phyloP scores from a whole-genome alignment of 164 flowering plant genomes.

The Nelumbo lutea region DNA sequence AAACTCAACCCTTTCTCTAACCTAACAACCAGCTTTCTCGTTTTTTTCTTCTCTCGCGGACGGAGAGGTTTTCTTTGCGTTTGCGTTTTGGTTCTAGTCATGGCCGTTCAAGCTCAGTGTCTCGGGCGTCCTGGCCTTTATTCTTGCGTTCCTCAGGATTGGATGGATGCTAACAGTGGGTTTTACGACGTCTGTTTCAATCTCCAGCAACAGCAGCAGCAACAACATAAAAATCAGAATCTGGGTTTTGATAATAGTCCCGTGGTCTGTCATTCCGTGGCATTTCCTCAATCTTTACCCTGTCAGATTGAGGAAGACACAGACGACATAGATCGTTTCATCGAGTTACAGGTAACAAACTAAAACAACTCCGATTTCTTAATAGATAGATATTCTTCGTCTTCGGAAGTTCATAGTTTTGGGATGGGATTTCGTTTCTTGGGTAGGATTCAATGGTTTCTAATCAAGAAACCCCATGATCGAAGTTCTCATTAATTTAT shows the following conservation, averaged over 20 bases:
- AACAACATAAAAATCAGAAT: slow-evolving; percentile 1
- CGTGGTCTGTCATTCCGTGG: slow-evolving; percentile 17
- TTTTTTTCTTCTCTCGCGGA: too few relatives aligned
- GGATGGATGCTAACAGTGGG: slow-evolving; percentile 12
- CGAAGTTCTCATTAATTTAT: neutral
- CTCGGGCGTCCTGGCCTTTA: slow-evolving; percentile 20
- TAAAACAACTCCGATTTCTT: neutral
- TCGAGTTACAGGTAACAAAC: slow-evolving; percentile 42
- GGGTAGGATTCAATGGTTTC: neutral
- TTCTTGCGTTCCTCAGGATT: slow-evolving; percentile 18
- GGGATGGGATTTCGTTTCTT: neutral
- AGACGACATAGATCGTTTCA: slow-evolving; percentile 38
- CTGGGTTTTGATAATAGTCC: slow-evolving; percentile 8
- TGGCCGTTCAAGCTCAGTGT: slow-evolving; percentile 65
- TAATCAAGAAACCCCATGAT: too few relatives aligned
- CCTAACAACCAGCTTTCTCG: too few relatives aligned
- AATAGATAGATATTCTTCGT: neutral
- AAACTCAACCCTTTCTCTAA: too few relatives aligned
- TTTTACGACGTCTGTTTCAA: slow-evolving; percentile 11
- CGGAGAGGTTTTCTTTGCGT: neutral
- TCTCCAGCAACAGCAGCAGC: slow-evolving; percentile 13
- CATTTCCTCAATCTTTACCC: slow-evolving; percentile 18
- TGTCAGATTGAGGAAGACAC: slow-evolving; percentile 33
- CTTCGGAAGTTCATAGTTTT: neutral
- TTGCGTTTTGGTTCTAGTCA: slow-evolving; percentile 5